Base-by-base conservation (phyloP, 2,329 filamentous ascomycete genomes). In the Hypoxylon sp. region DNA sequence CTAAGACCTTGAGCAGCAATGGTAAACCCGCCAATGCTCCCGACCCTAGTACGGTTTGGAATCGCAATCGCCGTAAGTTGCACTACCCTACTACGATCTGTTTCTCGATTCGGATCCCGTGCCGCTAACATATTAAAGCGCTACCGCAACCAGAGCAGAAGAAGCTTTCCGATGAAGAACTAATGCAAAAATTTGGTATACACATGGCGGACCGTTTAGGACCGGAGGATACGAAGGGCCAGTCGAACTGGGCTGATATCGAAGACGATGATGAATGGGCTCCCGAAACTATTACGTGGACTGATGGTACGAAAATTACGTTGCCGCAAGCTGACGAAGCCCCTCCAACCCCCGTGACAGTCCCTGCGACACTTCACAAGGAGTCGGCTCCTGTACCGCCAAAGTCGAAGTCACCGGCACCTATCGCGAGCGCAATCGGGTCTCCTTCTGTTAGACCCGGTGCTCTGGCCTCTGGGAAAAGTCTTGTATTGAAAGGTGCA, bases 201-300 rank as follows among this genome's bases (percentile, higher is more conserved):
- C 92, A 95, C 75, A 86, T 96, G 79, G 91, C 92, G 59, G 92
- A 86, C 71, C 89, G 92, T 70, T 80, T 95, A 59, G 89, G 92
- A 68, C 85, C 90, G 51, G 91, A 94, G 68, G 91, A 93, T 74
- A 78, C 83, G 55, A 87, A 87, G 60, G 91, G 91, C 62, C 90
- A 93, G 71, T 88, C 89, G 30, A 94, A 94, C 75, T 96, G 92
- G 92, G 92, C 92, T 22, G 92, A 96, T 73, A 94, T 94, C 63
- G 92, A 95, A 64, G 92, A 95, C 60, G 92, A 95, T 72, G 92
- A 95, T 37, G 91, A 94, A 72, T 94, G 92, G 91, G 90, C 89
- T 13, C 92, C 92, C 1, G 91, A 95, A 68, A 88, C 90, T 54
- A 93, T 95, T 68, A 91, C 91, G 62, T 96, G 92, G 92, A 91